phyloP scores from a whole-genome alignment of 2,329 filamentous ascomycete species.

The Ilyonectria destructans region DNA sequence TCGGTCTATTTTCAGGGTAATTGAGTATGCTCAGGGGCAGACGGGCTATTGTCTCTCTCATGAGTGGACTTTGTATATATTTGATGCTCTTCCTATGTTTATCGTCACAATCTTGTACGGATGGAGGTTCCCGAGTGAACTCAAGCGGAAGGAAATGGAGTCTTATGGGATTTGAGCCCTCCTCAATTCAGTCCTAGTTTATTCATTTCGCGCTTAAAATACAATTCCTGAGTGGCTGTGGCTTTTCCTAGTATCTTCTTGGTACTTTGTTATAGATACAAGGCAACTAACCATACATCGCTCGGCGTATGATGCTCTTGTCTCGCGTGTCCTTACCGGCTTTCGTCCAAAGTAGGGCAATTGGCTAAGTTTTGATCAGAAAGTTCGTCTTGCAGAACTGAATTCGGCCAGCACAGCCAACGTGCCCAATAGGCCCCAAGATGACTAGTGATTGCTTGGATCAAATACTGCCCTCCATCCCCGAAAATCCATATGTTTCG shows the following conservation, averaged over 20 bases:
- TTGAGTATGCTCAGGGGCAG: constrained; percentile 4
- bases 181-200: too few relatives aligned
- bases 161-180: background rate
- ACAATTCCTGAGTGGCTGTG: too few relatives aligned
- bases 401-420: constrained; percentile 14
- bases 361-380: background rate
- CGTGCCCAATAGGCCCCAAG: constrained; percentile 7
- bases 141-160: background rate
- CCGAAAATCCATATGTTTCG: constrained; percentile 10
- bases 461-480: constrained; percentile 12
- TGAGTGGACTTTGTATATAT: constrained; percentile 9
- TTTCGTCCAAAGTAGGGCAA: too few relatives aligned
- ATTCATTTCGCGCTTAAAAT: too few relatives aligned
- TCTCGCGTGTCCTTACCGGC: too few relatives aligned
- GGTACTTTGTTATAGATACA: too few relatives aligned
- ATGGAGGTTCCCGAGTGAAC: constrained; percentile 5
- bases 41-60: background rate
- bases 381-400: background rate
- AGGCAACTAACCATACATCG: too few relatives aligned
- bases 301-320: too few relatives aligned
- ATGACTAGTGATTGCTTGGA: background rate
- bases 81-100: constrained; percentile 6
- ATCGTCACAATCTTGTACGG: constrained; percentile 7
- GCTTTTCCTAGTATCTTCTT: too few relatives aligned
- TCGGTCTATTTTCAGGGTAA: constrained; percentile 3